Percentiles rank a stretch among this genome's conserved stretches.
phyloP scores from a whole-genome alignment of 177 flowering plant species.

The Telopea speciosissima region DNA sequence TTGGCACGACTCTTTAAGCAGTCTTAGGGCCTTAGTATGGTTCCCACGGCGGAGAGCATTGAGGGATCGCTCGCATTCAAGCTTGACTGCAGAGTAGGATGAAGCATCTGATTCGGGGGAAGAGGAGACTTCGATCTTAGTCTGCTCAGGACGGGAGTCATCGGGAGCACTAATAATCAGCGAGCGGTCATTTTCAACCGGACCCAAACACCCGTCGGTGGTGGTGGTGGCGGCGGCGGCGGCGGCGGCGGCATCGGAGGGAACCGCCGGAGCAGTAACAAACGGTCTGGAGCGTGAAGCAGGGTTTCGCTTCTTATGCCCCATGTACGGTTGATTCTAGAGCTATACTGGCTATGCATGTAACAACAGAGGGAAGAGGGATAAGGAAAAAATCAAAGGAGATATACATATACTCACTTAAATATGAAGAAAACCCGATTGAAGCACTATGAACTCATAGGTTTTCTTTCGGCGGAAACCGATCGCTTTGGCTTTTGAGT shows the following conservation, averaged over 20 bases:
- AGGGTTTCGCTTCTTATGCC: conserved; percentile 62
- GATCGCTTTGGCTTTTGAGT: conserved; percentile 15
- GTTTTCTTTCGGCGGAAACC: conserved; percentile 3
- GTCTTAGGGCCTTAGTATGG: conserved; percentile 74
- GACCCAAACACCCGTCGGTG: neutral
- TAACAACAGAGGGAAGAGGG: conserved; percentile 5
- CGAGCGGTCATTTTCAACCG: conserved; percentile 9
- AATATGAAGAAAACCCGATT: neutral
- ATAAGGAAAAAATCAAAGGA: neutral
- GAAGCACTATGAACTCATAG: neutral
- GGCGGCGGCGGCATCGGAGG: conserved; percentile 7
- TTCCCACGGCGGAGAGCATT: conserved; percentile 75
- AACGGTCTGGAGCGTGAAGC: conserved; percentile 37
- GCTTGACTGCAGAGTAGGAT: conserved; percentile 39
- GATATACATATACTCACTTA: conserved; percentile 18
- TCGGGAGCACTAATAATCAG: neutral
- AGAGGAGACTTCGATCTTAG: conserved; percentile 5
- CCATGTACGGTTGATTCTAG: conserved; percentile 32
- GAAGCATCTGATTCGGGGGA: conserved; percentile 15
- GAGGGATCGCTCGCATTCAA: conserved; percentile 80
- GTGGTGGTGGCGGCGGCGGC: conserved; percentile 2
- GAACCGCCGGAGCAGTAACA: conserved; percentile 12
- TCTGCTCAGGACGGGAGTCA: neutral
- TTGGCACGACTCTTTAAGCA: conserved; percentile 62
- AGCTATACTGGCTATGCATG: conserved; percentile 21